Evolutionary conservation across 164 flowering plant genomes (phyloP), one percentile per base, ranked within the genome.

Genomic region (Stephania yunnanensis): DNA sequence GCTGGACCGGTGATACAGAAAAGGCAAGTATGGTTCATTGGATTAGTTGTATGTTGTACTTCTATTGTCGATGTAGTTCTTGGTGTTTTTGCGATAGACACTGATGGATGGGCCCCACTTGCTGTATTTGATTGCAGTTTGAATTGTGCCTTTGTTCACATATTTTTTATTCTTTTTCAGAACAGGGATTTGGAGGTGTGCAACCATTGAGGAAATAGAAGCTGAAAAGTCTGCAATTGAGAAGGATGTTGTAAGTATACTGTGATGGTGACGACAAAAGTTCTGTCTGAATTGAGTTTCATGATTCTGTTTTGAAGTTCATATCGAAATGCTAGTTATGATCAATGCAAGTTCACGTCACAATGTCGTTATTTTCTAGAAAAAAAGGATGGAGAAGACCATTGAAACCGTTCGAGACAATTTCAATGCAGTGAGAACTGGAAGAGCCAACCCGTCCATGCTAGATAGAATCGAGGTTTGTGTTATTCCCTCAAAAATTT

Each of bases 311-410:
- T 44, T 9, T 46, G 44, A 29, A 17, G 66, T 58, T 50, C 8
- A 74, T 50, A n/a, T 52, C 13, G 66, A 48, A 52, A 7, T 12
- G 15, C 30, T 74, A 48, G 22, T 48, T 42, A 46, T 7, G n/a
- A 67, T 10, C 50, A 46, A 19, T 10, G 29, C 64, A 46, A 31
- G 30, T 76, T 31, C 10, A 53, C 19, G 30, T 25, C 19, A 10
- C 42, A 15, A 19, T 53, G 46, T 76, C 7, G 2, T 76, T 73
- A 50, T 73, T 75, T 61, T 74, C 12, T 74, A 95, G 98, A 95
- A 84, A 85, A 87, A 78, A 70, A 90, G 92, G 83, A 93, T 95
- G 98, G 98, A 95, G 46, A 95, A 90, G 87, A 86, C 96, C 46
- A 81, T 93, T 80, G 98, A 93, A 22, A 83, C 83, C 22, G 80